phyloP scores from a whole-genome alignment of 2,329 filamentous ascomycete species.

The Alternaria sp. region DNA sequence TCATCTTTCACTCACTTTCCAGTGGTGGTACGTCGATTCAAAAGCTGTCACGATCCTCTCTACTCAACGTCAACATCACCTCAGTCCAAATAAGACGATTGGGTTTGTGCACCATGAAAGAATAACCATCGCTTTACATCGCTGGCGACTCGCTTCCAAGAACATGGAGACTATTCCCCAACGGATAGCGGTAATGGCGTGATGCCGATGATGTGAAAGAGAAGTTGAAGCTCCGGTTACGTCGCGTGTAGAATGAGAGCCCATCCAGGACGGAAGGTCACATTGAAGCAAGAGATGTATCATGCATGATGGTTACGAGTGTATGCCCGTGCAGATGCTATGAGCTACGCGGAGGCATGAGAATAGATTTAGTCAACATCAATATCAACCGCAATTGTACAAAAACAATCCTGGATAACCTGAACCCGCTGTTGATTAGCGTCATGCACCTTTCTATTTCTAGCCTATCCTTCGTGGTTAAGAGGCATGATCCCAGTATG shows the following conservation, averaged over 20 bases:
- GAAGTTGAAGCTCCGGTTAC: not conserved
- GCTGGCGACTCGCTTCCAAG: not conserved
- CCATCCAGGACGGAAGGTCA: not conserved
- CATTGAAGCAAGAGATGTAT: not conserved
- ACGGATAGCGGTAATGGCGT: not conserved
- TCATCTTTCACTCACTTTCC: not conserved
- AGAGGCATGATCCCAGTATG: conserved; percentile 4
- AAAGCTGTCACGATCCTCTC: not conserved
- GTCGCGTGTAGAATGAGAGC: not conserved
- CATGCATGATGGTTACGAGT: not conserved
- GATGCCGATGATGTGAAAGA: not conserved
- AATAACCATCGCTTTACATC: not conserved
- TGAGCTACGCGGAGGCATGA: not conserved
- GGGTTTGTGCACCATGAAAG: not conserved
- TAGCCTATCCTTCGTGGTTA: not conserved
- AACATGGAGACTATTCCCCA: no score
- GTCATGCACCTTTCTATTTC: not conserved
- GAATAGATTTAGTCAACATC: not conserved
- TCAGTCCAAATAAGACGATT: not conserved
- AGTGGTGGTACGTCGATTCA: not conserved
- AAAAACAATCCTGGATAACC: not conserved
- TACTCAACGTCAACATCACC: not conserved
- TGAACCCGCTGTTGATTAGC: not conserved
- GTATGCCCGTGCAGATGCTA: not conserved
- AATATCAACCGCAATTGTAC: not conserved